A percentile compares a stretch with the other conserved stretches of the same genome.
These are phyloP conservation scores for Phytophthora kernoviae DNA, from an alignment of 352 stramenopile species.

Conservation along the genomic window DNA sequence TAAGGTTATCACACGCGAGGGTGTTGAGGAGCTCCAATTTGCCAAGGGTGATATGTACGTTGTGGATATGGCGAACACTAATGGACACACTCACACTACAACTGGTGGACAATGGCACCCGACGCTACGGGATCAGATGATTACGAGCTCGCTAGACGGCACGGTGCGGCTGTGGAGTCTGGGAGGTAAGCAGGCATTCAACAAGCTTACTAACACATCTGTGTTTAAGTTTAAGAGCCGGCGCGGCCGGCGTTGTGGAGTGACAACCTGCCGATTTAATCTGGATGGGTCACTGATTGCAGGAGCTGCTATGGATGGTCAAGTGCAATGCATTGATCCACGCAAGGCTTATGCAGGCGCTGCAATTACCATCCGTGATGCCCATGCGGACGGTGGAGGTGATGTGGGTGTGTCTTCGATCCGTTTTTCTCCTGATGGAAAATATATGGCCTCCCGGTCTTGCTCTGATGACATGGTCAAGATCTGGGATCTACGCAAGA, in stretches of 20 bases:
- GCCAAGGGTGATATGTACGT: conserved; percentile 89
- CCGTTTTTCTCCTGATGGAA: conserved; percentile 73
- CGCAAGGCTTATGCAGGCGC: conserved; percentile 73
- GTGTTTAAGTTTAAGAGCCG: conserved; percentile 88
- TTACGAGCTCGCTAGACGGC: conserved; percentile 81
- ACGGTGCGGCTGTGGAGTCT: conserved; percentile 82
- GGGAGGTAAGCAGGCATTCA: conserved; percentile 66
- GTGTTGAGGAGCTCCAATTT: conserved; percentile 81
- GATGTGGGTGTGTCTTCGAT: conserved; percentile 77
- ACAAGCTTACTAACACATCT: conserved; percentile 83
- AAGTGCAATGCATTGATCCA: conserved; percentile 79
- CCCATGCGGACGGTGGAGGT: conserved; percentile 70
- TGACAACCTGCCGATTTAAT: conserved; percentile 78
- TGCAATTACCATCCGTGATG: conserved; percentile 63
- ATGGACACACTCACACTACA: conserved; percentile 78
- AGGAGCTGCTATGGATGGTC: conserved; percentile 77
- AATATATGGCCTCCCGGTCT: conserved; percentile 66
- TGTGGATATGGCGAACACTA: conserved; percentile 85
- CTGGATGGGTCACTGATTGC: conserved; percentile 62
- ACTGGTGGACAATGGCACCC: conserved; percentile 80
- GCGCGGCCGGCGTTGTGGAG: conserved; percentile 66
- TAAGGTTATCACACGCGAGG: conserved; percentile 79
- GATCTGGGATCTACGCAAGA: conserved; percentile 81
- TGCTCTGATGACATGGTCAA: conserved; percentile 83
- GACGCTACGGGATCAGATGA: conserved; percentile 68